Percentiles rank a stretch among this genome's conserved stretches.
These are phyloP conservation scores for Aspergillus sp. DNA, from an alignment of 2,329 filamentous ascomycete species.

Conservation along the genomic window DNA sequence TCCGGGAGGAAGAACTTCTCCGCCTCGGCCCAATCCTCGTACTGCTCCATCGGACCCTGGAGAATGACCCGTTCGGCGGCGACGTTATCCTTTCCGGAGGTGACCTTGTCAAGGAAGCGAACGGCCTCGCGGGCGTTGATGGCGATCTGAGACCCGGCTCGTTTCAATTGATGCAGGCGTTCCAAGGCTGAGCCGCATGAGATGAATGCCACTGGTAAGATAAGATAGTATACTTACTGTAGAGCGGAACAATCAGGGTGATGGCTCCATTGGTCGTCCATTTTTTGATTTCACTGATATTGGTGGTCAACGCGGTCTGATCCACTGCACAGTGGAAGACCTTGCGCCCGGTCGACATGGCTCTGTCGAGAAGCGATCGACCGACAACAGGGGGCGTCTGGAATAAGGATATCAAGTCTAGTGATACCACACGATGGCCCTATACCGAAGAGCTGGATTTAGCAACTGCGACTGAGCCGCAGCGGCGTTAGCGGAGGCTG, in stretches of 20 bases:
- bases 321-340: constrained; percentile 54
- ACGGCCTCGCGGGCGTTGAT: constrained; percentile 53
- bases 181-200: constrained; percentile 39
- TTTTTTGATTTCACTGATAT: constrained; percentile 53
- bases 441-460: constrained; percentile 30
- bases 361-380: constrained; percentile 16
- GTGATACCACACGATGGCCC: constrained; percentile 19
- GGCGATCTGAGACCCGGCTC: constrained; percentile 46
- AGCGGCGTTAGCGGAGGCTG: constrained; percentile 21
- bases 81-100: constrained; percentile 46
- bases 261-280: constrained; percentile 51
- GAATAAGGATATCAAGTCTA: constrained; percentile 11
- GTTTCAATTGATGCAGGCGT: constrained; percentile 46
- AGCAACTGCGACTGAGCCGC: constrained; percentile 30
- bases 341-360: constrained; percentile 45
- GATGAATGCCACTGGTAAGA: too few species aligned
- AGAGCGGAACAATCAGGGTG: constrained; percentile 51
- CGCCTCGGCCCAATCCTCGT: constrained; percentile 46
- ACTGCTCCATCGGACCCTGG: constrained; percentile 52
- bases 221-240: too few species aligned
- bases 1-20: constrained; percentile 47
- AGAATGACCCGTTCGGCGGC: constrained; percentile 44
- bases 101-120: constrained; percentile 52
- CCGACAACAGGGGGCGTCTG: constrained; percentile 21
- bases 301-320: constrained; percentile 52